Conservation (phyloP, 129 eudicot species). For the Flaveria bidentis region DNA sequence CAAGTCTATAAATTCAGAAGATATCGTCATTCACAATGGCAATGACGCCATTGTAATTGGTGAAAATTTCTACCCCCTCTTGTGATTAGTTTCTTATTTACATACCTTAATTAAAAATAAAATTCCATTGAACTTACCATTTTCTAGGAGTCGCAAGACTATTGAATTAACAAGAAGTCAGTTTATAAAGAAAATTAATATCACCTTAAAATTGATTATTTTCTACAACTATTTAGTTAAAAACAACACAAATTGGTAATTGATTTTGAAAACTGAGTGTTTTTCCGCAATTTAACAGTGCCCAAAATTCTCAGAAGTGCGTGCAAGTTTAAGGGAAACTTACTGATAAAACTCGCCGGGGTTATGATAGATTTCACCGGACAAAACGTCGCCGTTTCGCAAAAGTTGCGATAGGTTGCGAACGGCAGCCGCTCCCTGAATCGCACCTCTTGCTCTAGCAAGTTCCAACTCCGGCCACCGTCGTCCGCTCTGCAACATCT, state of each 20-base stretch:
- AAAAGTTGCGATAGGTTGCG: slow-evolving; percentile 35
- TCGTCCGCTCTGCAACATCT: slow-evolving; percentile 8
- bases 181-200: background rate
- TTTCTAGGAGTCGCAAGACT: background rate
- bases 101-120: too few species aligned
- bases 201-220: background rate
- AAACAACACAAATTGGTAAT: too few species aligned
- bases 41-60: too few species aligned
- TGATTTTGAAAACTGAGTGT: background rate
- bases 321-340: slow-evolving; percentile 25
- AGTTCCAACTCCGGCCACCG: slow-evolving; percentile 59
- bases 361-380: slow-evolving; percentile 50
- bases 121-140: background rate
- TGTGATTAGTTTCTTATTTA: too few species aligned
- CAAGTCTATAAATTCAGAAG: too few species aligned
- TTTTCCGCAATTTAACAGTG: background rate
- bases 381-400: slow-evolving; percentile 32
- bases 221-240: background rate
- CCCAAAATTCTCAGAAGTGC: background rate
- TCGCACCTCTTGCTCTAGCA: slow-evolving; percentile 69
- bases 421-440: slow-evolving; percentile 48
- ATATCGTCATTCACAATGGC: too few species aligned
- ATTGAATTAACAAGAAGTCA: background rate
- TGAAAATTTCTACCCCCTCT: too few species aligned
- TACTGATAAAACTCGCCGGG: slow-evolving; percentile 75